Base-by-base conservation (phyloP, 768 basidiomycete species). In the Podaxis sp. region DNA sequence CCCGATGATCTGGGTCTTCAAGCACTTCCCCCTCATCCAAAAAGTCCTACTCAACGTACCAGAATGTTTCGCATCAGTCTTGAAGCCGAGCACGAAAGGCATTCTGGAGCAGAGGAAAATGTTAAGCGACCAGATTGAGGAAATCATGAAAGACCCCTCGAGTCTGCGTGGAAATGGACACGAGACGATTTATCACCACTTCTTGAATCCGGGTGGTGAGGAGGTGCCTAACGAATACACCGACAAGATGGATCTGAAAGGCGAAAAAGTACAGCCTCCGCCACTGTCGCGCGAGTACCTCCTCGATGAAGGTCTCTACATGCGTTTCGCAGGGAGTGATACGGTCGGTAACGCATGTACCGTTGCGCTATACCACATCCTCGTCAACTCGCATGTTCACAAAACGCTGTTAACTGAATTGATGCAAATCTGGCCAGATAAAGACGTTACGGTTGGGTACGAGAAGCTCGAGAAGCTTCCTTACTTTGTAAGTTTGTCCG, bases 391-490 rank as follows among this genome's bases (percentile, higher is more conserved):
- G 4, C 52, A 61, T 2, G 71, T 81, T 15, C 66, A 72, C 38
- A 40, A 66, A 9, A 72, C 64, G 30, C 70, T 83, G 26, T 63
- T 68, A 7, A 49, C 67, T 12, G 77, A 77, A 59, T 65, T 82
- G 39, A 64, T 70, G 22, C 70, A 69, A 15, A 78, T 74, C 1
- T 82, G 81, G 80, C 78, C 81, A 2, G 77, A 79, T n/a, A 69
- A 70, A 30, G 72, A 77, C 2, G 19, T 62, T 8, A 56, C 63
- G 5, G 67, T 76, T 2, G 63, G 68, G 2, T 76, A 72, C 28
- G 80, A 80, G 63, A 72, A 60, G 6, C 66, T 82, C 49, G 81
- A 83, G 64, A 79, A 77, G 64, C 52, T 83, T 24, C 77, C 82
- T 24, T 83, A 81, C 65, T 72, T 83, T 13, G 80, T 81, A 60